phyloP scores from a whole-genome alignment of 106 monocot genomes.

The Apostasia ramifera region DNA sequence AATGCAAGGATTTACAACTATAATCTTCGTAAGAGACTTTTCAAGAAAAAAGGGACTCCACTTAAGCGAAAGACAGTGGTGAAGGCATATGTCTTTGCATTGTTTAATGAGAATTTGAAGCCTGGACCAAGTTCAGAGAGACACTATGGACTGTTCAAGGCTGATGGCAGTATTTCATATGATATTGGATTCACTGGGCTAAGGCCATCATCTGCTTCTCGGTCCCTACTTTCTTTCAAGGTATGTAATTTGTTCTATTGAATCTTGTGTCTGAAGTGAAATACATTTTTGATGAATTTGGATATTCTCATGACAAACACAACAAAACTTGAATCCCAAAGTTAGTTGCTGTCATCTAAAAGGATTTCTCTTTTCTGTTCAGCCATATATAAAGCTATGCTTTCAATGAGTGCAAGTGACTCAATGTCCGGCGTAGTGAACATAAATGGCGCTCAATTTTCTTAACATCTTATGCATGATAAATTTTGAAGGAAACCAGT shows the following conservation, averaged over 20 bases:
- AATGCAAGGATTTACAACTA: slow-evolving; percentile 72
- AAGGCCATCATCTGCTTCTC: slow-evolving; percentile 27
- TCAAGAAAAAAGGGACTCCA: slow-evolving; percentile 76
- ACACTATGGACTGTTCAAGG: slow-evolving; percentile 70
- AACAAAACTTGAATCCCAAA: too few species aligned
- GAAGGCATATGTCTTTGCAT: slow-evolving; percentile 72
- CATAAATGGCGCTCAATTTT: too few species aligned
- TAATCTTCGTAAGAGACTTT: slow-evolving; percentile 58
- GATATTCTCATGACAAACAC: too few species aligned
- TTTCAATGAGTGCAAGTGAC: too few species aligned
- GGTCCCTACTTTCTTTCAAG: slow-evolving; percentile 23
- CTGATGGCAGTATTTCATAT: slow-evolving; percentile 72
- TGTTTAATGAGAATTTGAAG: slow-evolving; percentile 77
- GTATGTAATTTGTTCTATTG: slow-evolving; percentile 5
- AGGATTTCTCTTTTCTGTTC: too few species aligned
- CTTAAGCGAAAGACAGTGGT: slow-evolving; percentile 37
- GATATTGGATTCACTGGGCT: slow-evolving; percentile 61
- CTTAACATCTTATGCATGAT: too few species aligned
- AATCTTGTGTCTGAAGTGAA: too few species aligned
- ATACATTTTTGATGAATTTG: too few species aligned
- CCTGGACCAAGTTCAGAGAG: slow-evolving; percentile 59
- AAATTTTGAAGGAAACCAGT: too few species aligned
- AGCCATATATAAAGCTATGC: too few species aligned
- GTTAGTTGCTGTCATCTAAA: too few species aligned
- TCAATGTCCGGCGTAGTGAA: too few species aligned